Evolutionary conservation across 768 basidiomycete species (phyloP).

Genomic region (Podaxis sp.): DNA sequence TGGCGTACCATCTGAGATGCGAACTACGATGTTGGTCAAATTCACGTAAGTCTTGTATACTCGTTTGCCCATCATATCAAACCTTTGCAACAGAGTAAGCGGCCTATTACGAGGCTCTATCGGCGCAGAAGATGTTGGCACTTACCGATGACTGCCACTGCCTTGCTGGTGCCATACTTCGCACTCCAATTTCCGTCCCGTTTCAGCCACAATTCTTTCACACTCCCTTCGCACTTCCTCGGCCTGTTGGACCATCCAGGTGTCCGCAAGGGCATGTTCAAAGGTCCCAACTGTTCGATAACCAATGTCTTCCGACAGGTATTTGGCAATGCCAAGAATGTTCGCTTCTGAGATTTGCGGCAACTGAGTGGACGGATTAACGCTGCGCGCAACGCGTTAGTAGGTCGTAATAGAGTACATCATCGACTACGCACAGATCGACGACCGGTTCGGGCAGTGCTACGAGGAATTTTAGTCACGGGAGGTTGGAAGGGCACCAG

Average conservation of each 20-base stretch:
- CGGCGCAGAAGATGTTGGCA: conserved; percentile 23
- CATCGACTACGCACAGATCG: conserved; percentile 40
- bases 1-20: conserved; percentile 75
- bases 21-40: conserved; percentile 86
- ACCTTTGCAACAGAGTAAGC: conserved; percentile 42
- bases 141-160: conserved; percentile 80
- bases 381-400: conserved; percentile 21
- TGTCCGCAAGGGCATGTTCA: conserved; percentile 83
- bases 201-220: conserved; percentile 44
- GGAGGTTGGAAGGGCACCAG: background rate
- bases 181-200: conserved; percentile 70
- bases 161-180: conserved; percentile 92
- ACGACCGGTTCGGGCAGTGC: conserved; percentile 58
- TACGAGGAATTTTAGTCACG: conserved; percentile 23
- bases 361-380: conserved; percentile 50
- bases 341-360: conserved; percentile 73
- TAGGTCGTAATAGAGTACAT: background rate
- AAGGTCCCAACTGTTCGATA: conserved; percentile 89
- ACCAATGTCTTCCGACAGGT: conserved; percentile 84
- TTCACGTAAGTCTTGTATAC: conserved; percentile 86
- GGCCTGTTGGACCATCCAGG: conserved; percentile 75
- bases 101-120: background rate
- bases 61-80: conserved; percentile 87
- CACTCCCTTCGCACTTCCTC: conserved; percentile 61
- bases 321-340: conserved; percentile 59